Base-by-base conservation (phyloP, 2,329 filamentous ascomycete genomes). In the Aspergillus sp. region DNA sequence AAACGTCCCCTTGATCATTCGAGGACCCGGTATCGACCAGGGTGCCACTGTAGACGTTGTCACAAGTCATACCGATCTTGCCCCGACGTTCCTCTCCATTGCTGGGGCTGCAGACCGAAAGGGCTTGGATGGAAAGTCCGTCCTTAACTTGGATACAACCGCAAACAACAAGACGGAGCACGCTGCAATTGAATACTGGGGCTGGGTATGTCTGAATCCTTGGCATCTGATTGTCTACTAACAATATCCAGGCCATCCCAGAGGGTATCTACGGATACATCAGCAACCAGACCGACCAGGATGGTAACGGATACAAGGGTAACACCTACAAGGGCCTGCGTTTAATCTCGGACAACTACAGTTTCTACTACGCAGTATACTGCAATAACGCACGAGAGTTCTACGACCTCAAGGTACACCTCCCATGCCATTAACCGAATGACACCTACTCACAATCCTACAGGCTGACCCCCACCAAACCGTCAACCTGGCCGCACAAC, bases 331-430 rank as follows among this genome's bases (percentile, higher is more conserved):
- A 88, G 70, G 80, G 78, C 0, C 63, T 86, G 19, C 79, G 85
- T n/a, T 70, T 88, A 5, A 75, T 85, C 4, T 74, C 79, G 0
- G 68, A 79, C 2, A 71, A 74, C 4, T 89, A 89, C 65, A 84
- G 82, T 64, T 68, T 89, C 5, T 84, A 86, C 60, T 90, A 90
- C 64, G 81, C 85, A 0, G 84, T 89, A 0, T 90, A 87, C 86
- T 90, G 88, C 66, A 87, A 75, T 13, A 85, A 85, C 51, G 86
- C 89, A 65, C 82, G 84, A 55, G 86, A 90, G 68, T 78, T 88
- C 2, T 90, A 89, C 67, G 80, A 89, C 60, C 65, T 88, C 40
- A 81, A 77, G 65, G 84, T 83, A 68, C 59, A 2, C 22, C 27
- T 17, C n/a, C 7, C 17, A 4, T n/a, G 4, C 4, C 22, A 42